Conservation (phyloP, 2,329 filamentous ascomycete species). For the Alternaria brassicicola region DNA sequence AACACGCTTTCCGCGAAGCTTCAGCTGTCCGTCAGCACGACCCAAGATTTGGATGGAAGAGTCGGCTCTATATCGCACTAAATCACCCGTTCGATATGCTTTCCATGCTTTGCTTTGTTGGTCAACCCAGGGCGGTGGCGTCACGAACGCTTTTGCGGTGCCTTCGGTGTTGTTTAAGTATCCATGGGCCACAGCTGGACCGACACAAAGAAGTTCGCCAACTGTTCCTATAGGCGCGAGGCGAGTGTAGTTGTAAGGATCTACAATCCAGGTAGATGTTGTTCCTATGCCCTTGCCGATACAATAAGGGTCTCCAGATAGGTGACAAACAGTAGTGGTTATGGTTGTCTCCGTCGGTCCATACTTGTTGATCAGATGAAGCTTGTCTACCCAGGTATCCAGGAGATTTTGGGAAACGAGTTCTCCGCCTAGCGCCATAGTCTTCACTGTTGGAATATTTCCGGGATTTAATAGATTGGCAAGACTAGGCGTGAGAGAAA, state of each 20-base stretch:
- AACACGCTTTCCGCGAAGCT: constrained; percentile 31
- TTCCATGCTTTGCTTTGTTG: constrained; percentile 11
- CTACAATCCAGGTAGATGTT: background rate
- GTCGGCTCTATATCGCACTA: constrained; percentile 23
- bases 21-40: constrained; percentile 31
- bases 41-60: constrained; percentile 21
- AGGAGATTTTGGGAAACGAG: background rate
- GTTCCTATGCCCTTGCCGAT: background rate
- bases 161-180: constrained; percentile 28
- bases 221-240: constrained; percentile 22
- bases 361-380: background rate
- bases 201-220: constrained; percentile 32
- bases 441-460: background rate
- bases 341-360: background rate
- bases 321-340: background rate
- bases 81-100: constrained; percentile 31
- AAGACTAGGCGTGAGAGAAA: background rate
- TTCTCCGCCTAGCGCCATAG: background rate
- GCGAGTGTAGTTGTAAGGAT: background rate
- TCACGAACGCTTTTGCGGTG: background rate
- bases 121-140: background rate
- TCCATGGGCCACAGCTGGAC: constrained; percentile 7
- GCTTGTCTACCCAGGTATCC: background rate
- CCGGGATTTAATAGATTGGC: background rate
- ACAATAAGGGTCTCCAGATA: background rate